These are phyloP conservation scores for Cyclostephanos invisitatus DNA, from an alignment of 108 stramenopile genomes.

Conservation along the genomic window DNA sequence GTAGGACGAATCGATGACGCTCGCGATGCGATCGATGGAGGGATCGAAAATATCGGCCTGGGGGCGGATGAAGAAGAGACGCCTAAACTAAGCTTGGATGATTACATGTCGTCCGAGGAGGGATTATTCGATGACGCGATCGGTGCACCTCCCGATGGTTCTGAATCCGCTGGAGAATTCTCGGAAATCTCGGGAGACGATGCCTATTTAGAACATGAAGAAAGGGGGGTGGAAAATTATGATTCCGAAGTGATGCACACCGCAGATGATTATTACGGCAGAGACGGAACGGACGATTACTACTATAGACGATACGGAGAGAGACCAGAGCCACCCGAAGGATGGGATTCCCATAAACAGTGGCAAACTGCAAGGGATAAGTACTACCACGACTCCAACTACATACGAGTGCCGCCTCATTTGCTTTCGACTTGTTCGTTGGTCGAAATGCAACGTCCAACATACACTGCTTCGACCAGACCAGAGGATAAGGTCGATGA, in stretches of 20 bases:
- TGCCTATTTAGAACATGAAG: conserved; percentile 24
- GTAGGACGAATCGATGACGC: not conserved
- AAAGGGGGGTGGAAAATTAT: conserved; percentile 2
- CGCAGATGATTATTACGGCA: conserved; percentile 39
- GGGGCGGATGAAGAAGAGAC: conserved; percentile 3
- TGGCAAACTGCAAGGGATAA: conserved; percentile 54
- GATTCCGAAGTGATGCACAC: conserved; percentile 10
- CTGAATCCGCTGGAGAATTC: conserved; percentile 5
- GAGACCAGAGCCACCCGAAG: conserved; percentile 22
- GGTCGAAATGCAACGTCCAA: conserved; percentile 67
- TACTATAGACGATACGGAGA: conserved; percentile 38
- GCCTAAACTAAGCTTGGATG: conserved; percentile 10
- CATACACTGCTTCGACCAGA: conserved; percentile 41
- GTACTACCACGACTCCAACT: conserved; percentile 78
- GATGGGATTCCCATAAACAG: conserved; percentile 49
- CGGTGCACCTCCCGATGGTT: conserved; percentile 44
- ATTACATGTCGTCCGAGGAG: conserved; percentile 31
- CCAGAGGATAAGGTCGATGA: conserved; percentile 61
- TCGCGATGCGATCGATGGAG: conserved; percentile 1
- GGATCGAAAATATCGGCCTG: not conserved
- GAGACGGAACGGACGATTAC: conserved; percentile 14
- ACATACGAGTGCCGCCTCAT: conserved; percentile 79
- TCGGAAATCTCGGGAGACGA: conserved; percentile 28
- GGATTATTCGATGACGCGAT: conserved; percentile 32
- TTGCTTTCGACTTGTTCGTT: conserved; percentile 62